Conservation (phyloP, 495 filamentous ascomycete species). For the Geoglossum glabrum region DNA sequence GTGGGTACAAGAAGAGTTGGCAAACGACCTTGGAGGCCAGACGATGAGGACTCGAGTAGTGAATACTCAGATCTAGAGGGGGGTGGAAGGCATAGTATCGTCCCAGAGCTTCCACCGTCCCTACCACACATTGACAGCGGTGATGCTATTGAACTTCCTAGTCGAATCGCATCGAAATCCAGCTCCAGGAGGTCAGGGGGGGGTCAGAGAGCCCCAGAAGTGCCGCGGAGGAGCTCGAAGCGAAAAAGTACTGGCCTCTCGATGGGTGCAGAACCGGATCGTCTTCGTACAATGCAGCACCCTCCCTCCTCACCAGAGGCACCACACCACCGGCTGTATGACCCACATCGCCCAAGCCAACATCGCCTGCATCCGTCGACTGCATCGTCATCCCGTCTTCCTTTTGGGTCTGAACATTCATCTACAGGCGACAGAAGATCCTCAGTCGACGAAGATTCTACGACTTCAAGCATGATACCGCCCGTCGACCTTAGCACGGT, state of each 20-base stretch:
- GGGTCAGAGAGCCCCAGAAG: constrained; percentile 21
- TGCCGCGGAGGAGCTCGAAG: constrained; percentile 44
- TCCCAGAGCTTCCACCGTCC: constrained; percentile 32
- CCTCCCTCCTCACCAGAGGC: constrained; percentile 4
- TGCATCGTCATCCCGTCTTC: constrained; percentile 3
- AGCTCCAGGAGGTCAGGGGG: constrained; percentile 22
- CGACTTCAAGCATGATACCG: constrained; percentile 3
- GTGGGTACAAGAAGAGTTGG: not conserved
- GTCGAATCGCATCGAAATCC: constrained; percentile 38
- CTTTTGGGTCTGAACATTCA: constrained; percentile 8
- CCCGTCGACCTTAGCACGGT: not conserved
- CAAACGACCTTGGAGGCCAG: not conserved
- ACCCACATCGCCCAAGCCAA: not conserved
- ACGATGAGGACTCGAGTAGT: not conserved
- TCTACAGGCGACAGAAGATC: not conserved
- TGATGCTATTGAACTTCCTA: constrained; percentile 42
- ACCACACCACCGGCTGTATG: not conserved
- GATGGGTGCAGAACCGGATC: not conserved
- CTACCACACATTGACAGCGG: constrained; percentile 42
- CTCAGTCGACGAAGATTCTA: constrained; percentile 2
- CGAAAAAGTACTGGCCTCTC: constrained; percentile 20
- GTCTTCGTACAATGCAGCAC: not conserved
- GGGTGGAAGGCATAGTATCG: not conserved
- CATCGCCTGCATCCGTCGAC: constrained; percentile 1
- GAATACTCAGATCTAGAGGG: not conserved